A percentile compares a stretch with the other conserved stretches of the same genome.
phyloP scores from a whole-genome alignment of 2,329 filamentous ascomycete genomes.

The Amauroascus niger region DNA sequence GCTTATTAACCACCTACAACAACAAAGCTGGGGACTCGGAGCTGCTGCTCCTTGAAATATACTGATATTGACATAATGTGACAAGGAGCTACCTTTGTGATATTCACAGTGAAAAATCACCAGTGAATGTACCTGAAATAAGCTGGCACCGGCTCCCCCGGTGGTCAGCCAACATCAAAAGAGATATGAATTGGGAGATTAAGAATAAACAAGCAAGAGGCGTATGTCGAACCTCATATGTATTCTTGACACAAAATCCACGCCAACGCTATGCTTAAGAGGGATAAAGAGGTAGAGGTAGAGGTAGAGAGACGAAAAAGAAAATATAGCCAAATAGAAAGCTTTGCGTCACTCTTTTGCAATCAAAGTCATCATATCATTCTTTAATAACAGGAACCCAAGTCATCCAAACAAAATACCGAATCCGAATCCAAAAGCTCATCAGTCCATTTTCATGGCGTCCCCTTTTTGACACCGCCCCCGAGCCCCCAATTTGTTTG shows the following conservation, averaged over 20 bases:
- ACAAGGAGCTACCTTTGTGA: not conserved
- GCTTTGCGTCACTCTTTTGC: constrained; percentile 17
- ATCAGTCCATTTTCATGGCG: not conserved
- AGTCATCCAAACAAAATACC: constrained; percentile 5
- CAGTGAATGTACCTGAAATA: not conserved
- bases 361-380: constrained; percentile 9
- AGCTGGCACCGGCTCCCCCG: not conserved
- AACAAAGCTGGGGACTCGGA: too few species aligned
- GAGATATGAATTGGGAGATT: not conserved
- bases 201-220: not conserved
- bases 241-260: constrained; percentile 4
- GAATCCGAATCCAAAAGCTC: constrained; percentile 1
- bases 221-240: not conserved
- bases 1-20: not conserved
- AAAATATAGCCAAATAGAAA: constrained; percentile 7
- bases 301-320: too few species aligned
- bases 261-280: constrained; percentile 15
- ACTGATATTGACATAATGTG: not conserved
- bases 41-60: too few species aligned
- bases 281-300: constrained; percentile 1
- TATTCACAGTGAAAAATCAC: not conserved
- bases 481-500: not conserved
- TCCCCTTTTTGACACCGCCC: not conserved
- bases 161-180: not conserved
- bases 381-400: constrained; percentile 10